Conservation (phyloP, 768 basidiomycete species). For the Termitomyces sp. region DNA sequence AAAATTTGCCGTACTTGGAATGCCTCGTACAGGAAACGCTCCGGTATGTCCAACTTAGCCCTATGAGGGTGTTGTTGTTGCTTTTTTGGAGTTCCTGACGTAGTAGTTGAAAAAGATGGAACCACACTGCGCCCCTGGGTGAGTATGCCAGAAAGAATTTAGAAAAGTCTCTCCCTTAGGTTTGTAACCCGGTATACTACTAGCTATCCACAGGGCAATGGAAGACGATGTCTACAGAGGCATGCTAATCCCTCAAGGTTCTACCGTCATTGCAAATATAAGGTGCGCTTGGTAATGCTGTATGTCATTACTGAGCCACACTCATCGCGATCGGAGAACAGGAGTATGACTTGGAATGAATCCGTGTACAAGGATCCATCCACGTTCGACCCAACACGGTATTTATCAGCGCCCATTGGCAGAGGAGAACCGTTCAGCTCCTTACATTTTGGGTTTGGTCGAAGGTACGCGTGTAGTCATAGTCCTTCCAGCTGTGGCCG, state of each 20-base stretch:
- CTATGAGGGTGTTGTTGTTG: too few species aligned
- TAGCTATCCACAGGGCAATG: conserved; percentile 1
- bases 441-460: conserved; percentile 10
- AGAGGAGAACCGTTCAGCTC: conserved; percentile 9
- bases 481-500: not conserved
- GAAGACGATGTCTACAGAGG: conserved; percentile 12
- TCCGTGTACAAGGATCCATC: conserved; percentile 8
- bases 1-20: conserved; percentile 17
- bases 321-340: too few species aligned
- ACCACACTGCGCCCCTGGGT: not conserved
- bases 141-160: not conserved
- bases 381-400: conserved; percentile 10
- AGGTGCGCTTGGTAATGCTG: not conserved
- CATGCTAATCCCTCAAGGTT: conserved; percentile 11
- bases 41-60: not conserved
- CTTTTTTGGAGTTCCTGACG: too few species aligned
- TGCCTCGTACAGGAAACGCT: conserved; percentile 10
- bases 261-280: conserved; percentile 6
- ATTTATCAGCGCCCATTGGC: conserved; percentile 7
- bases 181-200: not conserved
- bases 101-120: not conserved
- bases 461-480: not conserved
- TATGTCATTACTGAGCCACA: too few species aligned
- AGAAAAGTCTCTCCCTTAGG: too few species aligned
- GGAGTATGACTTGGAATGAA: conserved; percentile 10